phyloP scores from a whole-genome alignment of 805 yeast species.

The Schizosaccharomyces osmophilus region DNA sequence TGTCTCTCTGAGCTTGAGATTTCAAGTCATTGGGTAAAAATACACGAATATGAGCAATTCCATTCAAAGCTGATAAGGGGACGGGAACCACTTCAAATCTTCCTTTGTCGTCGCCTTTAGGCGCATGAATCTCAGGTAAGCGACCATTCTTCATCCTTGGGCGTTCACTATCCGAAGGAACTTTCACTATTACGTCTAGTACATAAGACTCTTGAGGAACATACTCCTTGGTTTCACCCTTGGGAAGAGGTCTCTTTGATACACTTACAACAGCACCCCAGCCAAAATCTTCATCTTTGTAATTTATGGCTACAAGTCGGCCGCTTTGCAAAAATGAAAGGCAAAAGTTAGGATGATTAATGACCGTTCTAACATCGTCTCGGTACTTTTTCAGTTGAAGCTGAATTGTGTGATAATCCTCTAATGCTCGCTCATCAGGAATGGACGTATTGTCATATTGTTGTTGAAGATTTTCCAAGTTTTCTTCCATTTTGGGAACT shows the following conservation, averaged over 20 bases:
- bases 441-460: conserved; percentile 27
- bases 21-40: conserved; percentile 52
- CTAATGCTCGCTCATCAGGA: conserved; percentile 50
- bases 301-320: conserved; percentile 28
- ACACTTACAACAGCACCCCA: conserved; percentile 81
- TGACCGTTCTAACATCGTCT: conserved; percentile 51
- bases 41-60: conserved; percentile 58
- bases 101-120: conserved; percentile 42
- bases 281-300: conserved; percentile 40
- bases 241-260: conserved; percentile 30
- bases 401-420: conserved; percentile 61
- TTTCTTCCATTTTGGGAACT: conserved; percentile 60
- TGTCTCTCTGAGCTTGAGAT: conserved; percentile 20
- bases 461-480: conserved; percentile 29
- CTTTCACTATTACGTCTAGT: conserved; percentile 67
- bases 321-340: conserved; percentile 75
- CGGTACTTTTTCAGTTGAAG: conserved; percentile 47
- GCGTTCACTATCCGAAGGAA: conserved; percentile 37
- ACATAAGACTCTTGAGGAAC: conserved; percentile 77
- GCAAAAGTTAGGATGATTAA: conserved; percentile 76
- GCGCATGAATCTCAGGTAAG: conserved; percentile 70
- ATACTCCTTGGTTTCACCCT: conserved; percentile 29
- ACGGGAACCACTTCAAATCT: conserved; percentile 64
- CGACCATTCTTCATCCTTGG: conserved; percentile 28
- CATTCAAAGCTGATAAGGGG: conserved; percentile 49